phyloP scores from a whole-genome alignment of 306 rosid species.

The Lablab purpureus region DNA sequence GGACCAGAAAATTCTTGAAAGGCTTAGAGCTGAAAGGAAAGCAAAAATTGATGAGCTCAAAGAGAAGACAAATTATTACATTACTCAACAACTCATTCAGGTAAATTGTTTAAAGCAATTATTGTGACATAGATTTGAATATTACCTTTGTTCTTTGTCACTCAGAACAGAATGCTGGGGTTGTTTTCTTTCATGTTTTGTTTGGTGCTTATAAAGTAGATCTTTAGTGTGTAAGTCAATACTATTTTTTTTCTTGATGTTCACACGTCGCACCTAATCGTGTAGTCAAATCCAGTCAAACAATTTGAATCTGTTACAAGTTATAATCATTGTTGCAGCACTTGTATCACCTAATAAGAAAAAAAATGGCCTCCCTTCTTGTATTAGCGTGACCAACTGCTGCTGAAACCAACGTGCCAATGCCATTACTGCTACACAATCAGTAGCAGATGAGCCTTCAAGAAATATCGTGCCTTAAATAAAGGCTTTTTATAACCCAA shows the following conservation, averaged over 20 bases:
- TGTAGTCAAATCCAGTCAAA: slow-evolving; percentile 26
- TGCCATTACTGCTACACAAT: neutral
- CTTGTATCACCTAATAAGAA: slow-evolving; percentile 15
- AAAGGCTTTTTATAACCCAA: neutral
- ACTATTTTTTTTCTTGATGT: neutral
- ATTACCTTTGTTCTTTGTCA: slow-evolving; percentile 9
- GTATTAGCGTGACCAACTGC: neutral
- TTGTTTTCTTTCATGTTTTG: slow-evolving; percentile 13
- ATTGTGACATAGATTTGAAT: slow-evolving; percentile 24
- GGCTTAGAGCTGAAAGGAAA: slow-evolving; percentile 86
- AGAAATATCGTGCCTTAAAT: neutral
- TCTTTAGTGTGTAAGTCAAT: neutral
- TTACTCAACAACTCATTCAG: slow-evolving; percentile 99
- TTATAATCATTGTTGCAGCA: neutral
- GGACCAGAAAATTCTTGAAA: slow-evolving; percentile 85
- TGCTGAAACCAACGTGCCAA: neutral
- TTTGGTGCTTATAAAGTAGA: slow-evolving; percentile 17
- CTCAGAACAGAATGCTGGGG: neutral
- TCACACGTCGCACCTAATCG: neutral
- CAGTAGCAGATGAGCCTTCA: neutral
- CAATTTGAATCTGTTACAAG: slow-evolving; percentile 1
- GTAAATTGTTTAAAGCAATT: slow-evolving; percentile 55
- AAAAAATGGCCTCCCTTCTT: neutral
- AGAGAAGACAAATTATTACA: slow-evolving; percentile 94
- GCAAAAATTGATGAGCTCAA: slow-evolving; percentile 96